Percentiles rank a stretch among this genome's conserved stretches.
phyloP scores from a whole-genome alignment of 1,284 basidiomycete species.

The Boletus hoseneyae region DNA sequence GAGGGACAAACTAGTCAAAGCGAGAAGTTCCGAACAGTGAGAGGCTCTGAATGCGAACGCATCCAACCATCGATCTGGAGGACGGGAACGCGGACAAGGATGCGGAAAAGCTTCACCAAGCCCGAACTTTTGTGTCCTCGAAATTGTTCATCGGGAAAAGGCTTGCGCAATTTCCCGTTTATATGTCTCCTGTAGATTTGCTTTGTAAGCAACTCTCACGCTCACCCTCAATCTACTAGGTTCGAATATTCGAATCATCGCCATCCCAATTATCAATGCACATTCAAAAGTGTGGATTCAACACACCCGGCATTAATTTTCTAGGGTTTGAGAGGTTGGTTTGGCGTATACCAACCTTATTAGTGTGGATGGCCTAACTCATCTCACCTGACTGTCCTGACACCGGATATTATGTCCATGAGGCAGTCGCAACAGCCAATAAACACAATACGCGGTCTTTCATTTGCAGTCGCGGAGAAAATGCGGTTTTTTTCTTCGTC shows the following conservation, averaged over 20 bases:
- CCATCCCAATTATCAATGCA: too few species aligned
- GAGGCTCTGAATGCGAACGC: constrained; percentile 35
- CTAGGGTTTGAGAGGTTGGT: background rate
- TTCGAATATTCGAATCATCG: too few species aligned
- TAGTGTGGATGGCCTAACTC: background rate
- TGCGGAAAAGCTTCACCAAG: constrained; percentile 71
- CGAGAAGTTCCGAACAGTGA: constrained; percentile 35
- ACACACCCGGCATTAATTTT: too few species aligned
- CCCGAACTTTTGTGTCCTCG: constrained; percentile 87
- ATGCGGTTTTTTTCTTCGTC: background rate
- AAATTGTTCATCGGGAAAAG: constrained; percentile 48
- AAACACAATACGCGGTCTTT: background rate
- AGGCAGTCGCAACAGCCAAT: background rate
- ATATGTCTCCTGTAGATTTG: constrained; percentile 5
- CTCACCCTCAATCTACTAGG: background rate
- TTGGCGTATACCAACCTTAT: background rate
- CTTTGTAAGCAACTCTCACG: constrained; percentile 29
- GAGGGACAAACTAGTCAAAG: constrained; percentile 40
- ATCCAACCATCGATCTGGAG: constrained; percentile 57
- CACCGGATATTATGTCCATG: constrained; percentile 1
- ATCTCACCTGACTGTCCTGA: constrained; percentile 7
- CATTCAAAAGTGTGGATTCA: too few species aligned
- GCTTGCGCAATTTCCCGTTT: background rate
- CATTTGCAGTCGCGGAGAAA: background rate
- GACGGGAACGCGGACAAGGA: constrained; percentile 90